Base-by-base conservation (phyloP, 2,329 filamentous ascomycete species). In the Boeremia lycopersici region DNA sequence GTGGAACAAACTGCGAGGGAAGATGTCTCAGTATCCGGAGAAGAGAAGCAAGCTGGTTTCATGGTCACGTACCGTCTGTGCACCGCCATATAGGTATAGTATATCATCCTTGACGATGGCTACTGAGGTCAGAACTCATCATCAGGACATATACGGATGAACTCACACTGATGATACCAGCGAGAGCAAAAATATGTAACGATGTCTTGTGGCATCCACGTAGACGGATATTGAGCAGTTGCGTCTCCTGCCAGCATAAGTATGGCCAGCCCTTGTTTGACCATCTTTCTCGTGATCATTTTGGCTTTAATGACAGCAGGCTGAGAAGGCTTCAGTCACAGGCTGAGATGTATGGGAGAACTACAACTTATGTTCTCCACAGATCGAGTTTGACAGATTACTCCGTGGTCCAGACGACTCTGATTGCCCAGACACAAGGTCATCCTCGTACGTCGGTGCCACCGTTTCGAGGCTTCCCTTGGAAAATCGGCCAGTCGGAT, bases 1-100 rank as follows among this genome's bases (percentile, higher is more conserved):
- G 42, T 12, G 26, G 19, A 26, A 26, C 35, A 12, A 35, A 45
- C 30, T 34, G 15, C 30, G 35, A 30, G 12, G 13, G n/a, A 11
- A 41, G 39, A 19, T 19, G 23, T 19, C 8, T 42, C 15, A 42
- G 39, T 31, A 8, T 5, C 33, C 5, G 15, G 3, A 28, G 42
- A 29, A 25, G 4, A 23, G 29, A 38, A 6, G 39, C 46, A 53
- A 12, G 28, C n/a, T 30, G 2, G 4, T 52, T 52, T 54, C 5
- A 23, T 33, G 29, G 29, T 12, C 10, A 11, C 35, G 15, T 48
- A 40, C 45, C 8, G 57, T 63, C 35, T 65, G 44, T 9, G 61
- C 44, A 6, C 62, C 60, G 19, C 62, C 60, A 43, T 62, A 58
- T 11, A 65, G 47, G 38, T 56, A 63, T 3, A 65, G 40, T 17